Conservation (phyloP, 495 filamentous ascomycete genomes). For the Xylaria flabelliformis region DNA sequence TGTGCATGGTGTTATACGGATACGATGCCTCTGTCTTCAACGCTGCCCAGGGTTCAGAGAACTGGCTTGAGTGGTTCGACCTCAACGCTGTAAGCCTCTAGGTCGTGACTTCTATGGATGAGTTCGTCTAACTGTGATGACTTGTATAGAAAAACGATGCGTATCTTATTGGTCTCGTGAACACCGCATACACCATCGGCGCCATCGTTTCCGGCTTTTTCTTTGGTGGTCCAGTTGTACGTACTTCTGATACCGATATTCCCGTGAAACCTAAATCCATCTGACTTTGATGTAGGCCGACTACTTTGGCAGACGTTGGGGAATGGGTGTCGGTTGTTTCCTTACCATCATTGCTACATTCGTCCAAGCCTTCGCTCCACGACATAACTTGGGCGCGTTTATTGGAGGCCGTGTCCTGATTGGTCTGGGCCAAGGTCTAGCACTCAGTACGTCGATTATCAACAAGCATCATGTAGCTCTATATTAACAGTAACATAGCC, state of each 20-base stretch:
- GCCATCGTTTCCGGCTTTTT: conserved; percentile 69
- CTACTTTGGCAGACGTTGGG: conserved; percentile 62
- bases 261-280: neutral
- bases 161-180: conserved; percentile 61
- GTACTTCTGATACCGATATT: conserved; percentile 9
- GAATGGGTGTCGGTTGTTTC: conserved; percentile 63
- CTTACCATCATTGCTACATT: conserved; percentile 67
- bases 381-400: conserved; percentile 62
- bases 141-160: conserved; percentile 37
- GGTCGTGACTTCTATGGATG: neutral
- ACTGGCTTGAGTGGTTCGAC: conserved; percentile 66
- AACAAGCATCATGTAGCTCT: neutral
- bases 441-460: conserved; percentile 56
- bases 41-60: conserved; percentile 63
- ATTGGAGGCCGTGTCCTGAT: conserved; percentile 67
- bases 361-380: conserved; percentile 65
- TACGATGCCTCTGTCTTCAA: conserved; percentile 73
- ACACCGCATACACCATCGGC: conserved; percentile 68
- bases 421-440: conserved; percentile 69
- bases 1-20: conserved; percentile 72
- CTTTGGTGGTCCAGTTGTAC: conserved; percentile 58
- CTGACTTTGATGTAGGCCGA: conserved; percentile 49
- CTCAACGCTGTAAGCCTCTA: conserved; percentile 48
- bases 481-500: conserved; percentile 29
- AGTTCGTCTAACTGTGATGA: neutral